Base-by-base conservation (phyloP, 768 basidiomycete genomes). In the Xerocomellus intermedius region DNA sequence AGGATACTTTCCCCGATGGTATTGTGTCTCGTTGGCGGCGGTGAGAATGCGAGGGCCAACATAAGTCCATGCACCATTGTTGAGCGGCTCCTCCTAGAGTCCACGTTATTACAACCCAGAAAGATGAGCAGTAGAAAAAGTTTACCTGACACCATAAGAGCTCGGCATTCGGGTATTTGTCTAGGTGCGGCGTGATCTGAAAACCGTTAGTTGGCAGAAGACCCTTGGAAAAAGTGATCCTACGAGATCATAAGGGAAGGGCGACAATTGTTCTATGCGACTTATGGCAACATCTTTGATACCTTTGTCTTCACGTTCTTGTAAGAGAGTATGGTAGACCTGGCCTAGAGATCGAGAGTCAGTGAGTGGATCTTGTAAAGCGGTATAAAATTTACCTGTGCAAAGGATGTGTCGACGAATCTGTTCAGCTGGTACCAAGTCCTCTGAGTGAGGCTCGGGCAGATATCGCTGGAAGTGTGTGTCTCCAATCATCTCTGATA, bases 21-120 rank as follows among this genome's bases (percentile, higher is more conserved):
- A 81, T 70, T 89, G 78, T 6, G 95, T 96, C 75, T 91, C 80
- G 64, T 87, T 85, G 44, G 90, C 87, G n/a, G 96, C 94, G 42
- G 96, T 98, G 71, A 89, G 86, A 66, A 98, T 86, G 52, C 95
- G 85, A 43, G 94, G 91, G 24, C 91, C 94, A 55, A 97, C 85
- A 67, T 99, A 97, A 39, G 89, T 91, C 97, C 97, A 99, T 2
- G 93, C 86, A 61, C 97, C 97, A 65, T 94, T 94, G 79, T 99
- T 99, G 62, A 98, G 75, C 16, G 97, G 96, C 73, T 98, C 94
- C 75, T 97, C 94, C 81, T 86, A 66, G 47, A 63, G 37, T 49
- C 14, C 60, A 48, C 19, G 57, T 46, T 49, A 56, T 42, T 39
- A 42, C 16, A 21, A 38, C 22, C n/a, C 6, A 26, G 43, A 24